Conservation (phyloP, 257 asterid species). For the Nicotiana sylvestris region DNA sequence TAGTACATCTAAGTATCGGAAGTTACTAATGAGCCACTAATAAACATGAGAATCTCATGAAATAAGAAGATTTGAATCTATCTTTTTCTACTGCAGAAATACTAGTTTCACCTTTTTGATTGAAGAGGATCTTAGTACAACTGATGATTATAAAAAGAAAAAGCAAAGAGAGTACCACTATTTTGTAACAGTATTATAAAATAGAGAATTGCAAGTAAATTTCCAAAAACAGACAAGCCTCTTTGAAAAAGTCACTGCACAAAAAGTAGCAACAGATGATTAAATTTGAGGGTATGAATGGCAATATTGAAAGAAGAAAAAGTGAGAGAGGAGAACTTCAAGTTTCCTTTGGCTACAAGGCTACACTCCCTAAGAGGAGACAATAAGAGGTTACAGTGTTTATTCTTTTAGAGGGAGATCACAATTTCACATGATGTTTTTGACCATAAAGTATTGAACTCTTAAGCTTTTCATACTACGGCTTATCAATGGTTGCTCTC, state of each 20-base stretch:
- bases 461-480: neutral
- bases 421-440: neutral
- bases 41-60: neutral
- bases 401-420: conserved; percentile 16
- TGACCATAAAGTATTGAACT: neutral
- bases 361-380: conserved; percentile 52
- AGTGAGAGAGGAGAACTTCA: conserved; percentile 24
- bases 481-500: neutral
- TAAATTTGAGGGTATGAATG: neutral
- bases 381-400: conserved; percentile 45
- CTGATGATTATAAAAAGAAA: neutral
- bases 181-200: neutral
- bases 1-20: neutral
- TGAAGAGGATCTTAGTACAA: neutral
- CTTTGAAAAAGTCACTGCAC: neutral
- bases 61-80: neutral
- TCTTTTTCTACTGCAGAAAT: neutral
- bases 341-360: conserved; percentile 53
- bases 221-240: neutral
- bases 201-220: neutral
- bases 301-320: conserved; percentile 30
- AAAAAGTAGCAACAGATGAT: neutral
- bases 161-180: neutral
- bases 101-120: neutral
- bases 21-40: neutral